Evolutionary conservation across 202 grass and related monocot genomes (phyloP).

Genomic region (Musa balbisiana): DNA sequence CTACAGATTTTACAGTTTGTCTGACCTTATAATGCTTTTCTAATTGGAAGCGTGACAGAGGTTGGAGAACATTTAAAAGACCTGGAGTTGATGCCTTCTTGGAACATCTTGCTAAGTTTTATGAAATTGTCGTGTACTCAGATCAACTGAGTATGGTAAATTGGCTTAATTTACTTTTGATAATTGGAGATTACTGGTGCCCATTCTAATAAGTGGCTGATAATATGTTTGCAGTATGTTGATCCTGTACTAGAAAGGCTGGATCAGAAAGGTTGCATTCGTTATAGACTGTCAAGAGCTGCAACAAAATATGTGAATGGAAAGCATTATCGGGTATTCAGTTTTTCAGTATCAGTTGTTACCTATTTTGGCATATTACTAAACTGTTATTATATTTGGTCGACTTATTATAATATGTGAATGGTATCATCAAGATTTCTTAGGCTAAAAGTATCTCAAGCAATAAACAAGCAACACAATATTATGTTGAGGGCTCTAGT

Average conservation of each 20-base stretch:
- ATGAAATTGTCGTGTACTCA: slow-evolving; percentile 98
- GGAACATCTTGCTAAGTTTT: slow-evolving; percentile 83
- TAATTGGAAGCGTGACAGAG: slow-evolving; percentile 78
- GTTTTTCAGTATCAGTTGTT: background rate
- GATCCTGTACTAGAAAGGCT: slow-evolving; percentile 96
- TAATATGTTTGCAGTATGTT: slow-evolving; percentile 62
- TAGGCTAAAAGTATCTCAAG: no score
- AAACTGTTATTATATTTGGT: background rate
- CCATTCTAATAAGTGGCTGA: slow-evolving; percentile 21
- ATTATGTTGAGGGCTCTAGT: no score
- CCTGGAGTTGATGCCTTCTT: slow-evolving; percentile 96
- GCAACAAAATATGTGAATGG: slow-evolving; percentile 90
- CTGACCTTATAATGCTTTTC: slow-evolving; percentile 17
- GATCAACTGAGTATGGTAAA: slow-evolving; percentile 92
- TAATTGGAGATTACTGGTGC: background rate
- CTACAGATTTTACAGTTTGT: no score
- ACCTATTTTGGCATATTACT: slow-evolving; percentile 3
- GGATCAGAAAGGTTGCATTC: slow-evolving; percentile 77
- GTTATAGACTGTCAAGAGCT: slow-evolving; percentile 76
- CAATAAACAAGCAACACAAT: no score
- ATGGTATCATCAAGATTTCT: no score
- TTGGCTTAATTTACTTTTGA: slow-evolving; percentile 12
- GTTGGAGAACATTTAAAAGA: slow-evolving; percentile 98
- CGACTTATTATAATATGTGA: background rate
- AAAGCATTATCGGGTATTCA: slow-evolving; percentile 83